These are phyloP conservation scores for Mortierella sp. DNA, from an alignment of 371 early-diverging fungal genomes.

Conservation along the genomic window DNA sequence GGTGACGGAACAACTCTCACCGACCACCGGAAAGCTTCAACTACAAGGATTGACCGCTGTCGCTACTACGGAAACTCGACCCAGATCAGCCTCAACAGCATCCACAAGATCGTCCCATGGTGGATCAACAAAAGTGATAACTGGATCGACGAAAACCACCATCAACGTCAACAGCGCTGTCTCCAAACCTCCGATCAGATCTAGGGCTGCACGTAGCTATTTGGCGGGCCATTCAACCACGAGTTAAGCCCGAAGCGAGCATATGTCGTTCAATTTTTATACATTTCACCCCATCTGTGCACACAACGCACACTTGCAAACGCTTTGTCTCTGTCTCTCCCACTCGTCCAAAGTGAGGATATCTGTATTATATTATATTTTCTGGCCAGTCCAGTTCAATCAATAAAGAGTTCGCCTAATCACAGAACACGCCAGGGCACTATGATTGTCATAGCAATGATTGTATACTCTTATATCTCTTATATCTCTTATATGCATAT, in stretches of 20 bases:
- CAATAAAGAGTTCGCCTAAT: too few relatives aligned
- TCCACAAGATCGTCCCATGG: constrained; percentile 3
- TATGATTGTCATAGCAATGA: too few relatives aligned
- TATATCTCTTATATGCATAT: too few relatives aligned
- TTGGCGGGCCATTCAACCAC: constrained; percentile 30
- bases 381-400: too few relatives aligned
- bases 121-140: background rate
- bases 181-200: constrained; percentile 10
- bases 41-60: constrained; percentile 8
- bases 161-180: background rate
- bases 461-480: too few relatives aligned
- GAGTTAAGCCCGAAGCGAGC: constrained; percentile 8
- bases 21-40: constrained; percentile 14
- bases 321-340: too few relatives aligned
- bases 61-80: background rate
- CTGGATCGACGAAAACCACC: background rate
- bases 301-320: too few relatives aligned
- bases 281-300: too few relatives aligned
- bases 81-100: constrained; percentile 16
- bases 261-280: background rate
- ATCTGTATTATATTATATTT: too few relatives aligned
- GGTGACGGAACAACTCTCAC: background rate
- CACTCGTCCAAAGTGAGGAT: too few relatives aligned
- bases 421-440: too few relatives aligned
- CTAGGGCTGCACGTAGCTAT: constrained; percentile 38